These are phyloP conservation scores for Aspergillus cejpii DNA, from an alignment of 2,329 filamentous ascomycete species.

Conservation along the genomic window DNA sequence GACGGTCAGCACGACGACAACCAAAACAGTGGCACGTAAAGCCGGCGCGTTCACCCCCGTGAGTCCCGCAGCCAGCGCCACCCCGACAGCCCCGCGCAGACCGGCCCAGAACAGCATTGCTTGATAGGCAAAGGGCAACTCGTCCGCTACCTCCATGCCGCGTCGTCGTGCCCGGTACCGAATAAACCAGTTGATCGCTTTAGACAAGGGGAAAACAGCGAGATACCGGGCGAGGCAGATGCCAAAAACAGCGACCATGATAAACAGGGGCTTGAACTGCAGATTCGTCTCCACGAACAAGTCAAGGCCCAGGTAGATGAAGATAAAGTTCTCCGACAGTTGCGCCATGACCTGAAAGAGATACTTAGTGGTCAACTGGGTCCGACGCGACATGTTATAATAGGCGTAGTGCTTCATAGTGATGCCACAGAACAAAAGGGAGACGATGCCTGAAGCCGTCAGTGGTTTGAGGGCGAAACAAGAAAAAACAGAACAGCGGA, in stretches of 20 bases:
- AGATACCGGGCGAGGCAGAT: slow-evolving; percentile 91
- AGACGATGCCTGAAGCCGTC: slow-evolving; percentile 73
- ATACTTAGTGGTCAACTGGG: slow-evolving; percentile 96
- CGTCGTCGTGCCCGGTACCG: slow-evolving; percentile 73
- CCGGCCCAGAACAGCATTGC: slow-evolving; percentile 99
- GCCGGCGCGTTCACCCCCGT: slow-evolving; percentile 74
- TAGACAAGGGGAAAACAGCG: slow-evolving; percentile 88
- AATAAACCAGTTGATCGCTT: slow-evolving; percentile 85
- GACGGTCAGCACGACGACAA: slow-evolving; percentile 93
- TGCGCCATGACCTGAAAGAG: slow-evolving; percentile 92
- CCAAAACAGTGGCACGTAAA: slow-evolving; percentile 87
- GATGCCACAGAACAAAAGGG: slow-evolving; percentile 92
- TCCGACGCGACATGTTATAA: slow-evolving; percentile 98
- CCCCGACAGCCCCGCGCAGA: slow-evolving; percentile 87
- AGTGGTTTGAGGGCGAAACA: slow-evolving; percentile 6
- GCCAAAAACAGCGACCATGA: slow-evolving; percentile 82
- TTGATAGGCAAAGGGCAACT: slow-evolving; percentile 90
- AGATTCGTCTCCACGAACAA: slow-evolving; percentile 86
- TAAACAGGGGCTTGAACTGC: slow-evolving; percentile 89
- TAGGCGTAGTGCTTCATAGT: slow-evolving; percentile 98
- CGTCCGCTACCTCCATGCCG: slow-evolving; percentile 71
- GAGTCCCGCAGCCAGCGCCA: slow-evolving; percentile 84
- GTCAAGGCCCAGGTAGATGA: slow-evolving; percentile 93
- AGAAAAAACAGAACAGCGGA: background rate
- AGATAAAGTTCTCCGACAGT: slow-evolving; percentile 97